These are phyloP conservation scores for Mercurialis annua DNA, from an alignment of 345 rosid genomes.

Conservation along the genomic window DNA sequence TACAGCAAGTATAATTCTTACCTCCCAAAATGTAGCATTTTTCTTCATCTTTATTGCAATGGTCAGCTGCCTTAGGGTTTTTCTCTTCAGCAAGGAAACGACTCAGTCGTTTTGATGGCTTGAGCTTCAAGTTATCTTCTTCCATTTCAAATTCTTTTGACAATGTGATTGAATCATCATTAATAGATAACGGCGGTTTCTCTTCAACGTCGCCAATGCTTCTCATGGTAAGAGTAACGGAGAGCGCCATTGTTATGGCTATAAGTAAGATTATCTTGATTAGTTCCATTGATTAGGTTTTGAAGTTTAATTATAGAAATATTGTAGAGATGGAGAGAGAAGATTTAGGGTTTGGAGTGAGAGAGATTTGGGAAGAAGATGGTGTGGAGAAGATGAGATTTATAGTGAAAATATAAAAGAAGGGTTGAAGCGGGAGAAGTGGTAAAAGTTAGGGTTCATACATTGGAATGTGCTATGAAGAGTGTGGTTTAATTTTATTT, in stretches of 20 bases:
- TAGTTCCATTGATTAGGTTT: slow-evolving; percentile 32
- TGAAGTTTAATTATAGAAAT: neutral
- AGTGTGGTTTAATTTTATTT: slow-evolving; percentile 31
- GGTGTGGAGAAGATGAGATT: slow-evolving; percentile 32
- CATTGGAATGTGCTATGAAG: slow-evolving; percentile 33
- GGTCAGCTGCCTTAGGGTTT: slow-evolving; percentile 71
- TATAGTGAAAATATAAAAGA: slow-evolving; percentile 31
- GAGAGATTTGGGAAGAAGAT: slow-evolving; percentile 3
- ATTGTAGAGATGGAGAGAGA: slow-evolving; percentile 3
- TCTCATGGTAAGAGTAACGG: slow-evolving; percentile 36
- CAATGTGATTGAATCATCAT: neutral
- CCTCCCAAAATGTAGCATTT: slow-evolving; percentile 32
- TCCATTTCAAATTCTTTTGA: neutral
- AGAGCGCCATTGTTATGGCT: slow-evolving; percentile 43
- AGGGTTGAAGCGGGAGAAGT: slow-evolving; percentile 59
- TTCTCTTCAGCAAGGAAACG: slow-evolving; percentile 53
- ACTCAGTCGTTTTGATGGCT: slow-evolving; percentile 39
- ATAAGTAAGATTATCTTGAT: slow-evolving; percentile 39
- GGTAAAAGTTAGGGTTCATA: slow-evolving; percentile 37
- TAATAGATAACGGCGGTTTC: neutral
- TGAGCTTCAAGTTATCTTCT: neutral
- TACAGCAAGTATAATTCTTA: slow-evolving; percentile 54
- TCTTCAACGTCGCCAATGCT: slow-evolving; percentile 21
- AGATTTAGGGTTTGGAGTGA: neutral
- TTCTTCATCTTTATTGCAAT: slow-evolving; percentile 47